These are phyloP conservation scores for Pyracantha coccinea DNA, from an alignment of 331 rosid genomes.

Conservation along the genomic window DNA sequence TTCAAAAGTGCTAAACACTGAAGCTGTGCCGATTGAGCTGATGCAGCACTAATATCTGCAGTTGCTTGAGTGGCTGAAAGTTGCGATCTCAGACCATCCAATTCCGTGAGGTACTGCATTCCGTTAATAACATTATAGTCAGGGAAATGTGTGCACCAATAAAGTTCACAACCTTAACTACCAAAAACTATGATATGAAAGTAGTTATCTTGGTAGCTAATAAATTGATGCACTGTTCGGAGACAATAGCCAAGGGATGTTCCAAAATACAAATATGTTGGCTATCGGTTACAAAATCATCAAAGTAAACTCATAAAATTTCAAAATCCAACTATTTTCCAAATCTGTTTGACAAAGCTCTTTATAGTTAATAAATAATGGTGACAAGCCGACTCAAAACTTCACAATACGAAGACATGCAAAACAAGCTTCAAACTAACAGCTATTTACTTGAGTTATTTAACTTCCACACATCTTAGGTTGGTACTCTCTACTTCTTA, in stretches of 20 bases:
- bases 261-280: background rate
- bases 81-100: slow-evolving; percentile 68
- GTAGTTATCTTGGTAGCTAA: background rate
- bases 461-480: too few relatives aligned
- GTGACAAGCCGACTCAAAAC: too few relatives aligned
- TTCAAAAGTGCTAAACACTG: slow-evolving; percentile 63
- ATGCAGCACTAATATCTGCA: slow-evolving; percentile 80
- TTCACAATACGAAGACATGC: too few relatives aligned
- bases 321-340: background rate
- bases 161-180: background rate
- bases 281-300: background rate
- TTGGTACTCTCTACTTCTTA: too few relatives aligned
- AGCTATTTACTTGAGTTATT: too few relatives aligned
- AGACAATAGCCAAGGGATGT: background rate
- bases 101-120: slow-evolving; percentile 62
- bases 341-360: background rate
- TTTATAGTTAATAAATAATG: background rate
- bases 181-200: background rate
- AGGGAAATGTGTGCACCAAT: background rate
- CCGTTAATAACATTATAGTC: background rate
- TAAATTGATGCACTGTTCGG: background rate
- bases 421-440: too few relatives aligned
- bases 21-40: slow-evolving; percentile 70
- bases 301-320: background rate
- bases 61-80: slow-evolving; percentile 63